Evolutionary conservation across 2,329 filamentous ascomycete species (phyloP).

Genomic region (Sclerotiophoma versabilis): DNA sequence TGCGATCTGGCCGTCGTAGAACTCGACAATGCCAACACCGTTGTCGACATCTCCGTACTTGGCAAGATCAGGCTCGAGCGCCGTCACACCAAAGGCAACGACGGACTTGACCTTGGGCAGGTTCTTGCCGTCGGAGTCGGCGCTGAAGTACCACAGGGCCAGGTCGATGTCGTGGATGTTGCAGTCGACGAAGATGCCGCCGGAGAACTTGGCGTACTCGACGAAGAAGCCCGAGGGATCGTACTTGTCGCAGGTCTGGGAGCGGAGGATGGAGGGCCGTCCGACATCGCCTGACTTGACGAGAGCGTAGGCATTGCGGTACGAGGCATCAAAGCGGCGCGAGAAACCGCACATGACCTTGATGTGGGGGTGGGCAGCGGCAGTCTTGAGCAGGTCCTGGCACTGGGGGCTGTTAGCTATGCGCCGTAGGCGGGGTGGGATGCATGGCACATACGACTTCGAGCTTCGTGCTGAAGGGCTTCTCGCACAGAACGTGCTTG

Average conservation of each 20-base stretch:
- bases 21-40: constrained; percentile 70
- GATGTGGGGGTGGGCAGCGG: constrained; percentile 62
- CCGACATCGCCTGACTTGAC: constrained; percentile 65
- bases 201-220: constrained; percentile 68
- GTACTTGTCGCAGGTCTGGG: constrained; percentile 71
- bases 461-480: constrained; percentile 65
- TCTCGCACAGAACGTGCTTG: constrained; percentile 67
- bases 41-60: constrained; percentile 69
- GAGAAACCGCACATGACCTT: constrained; percentile 74
- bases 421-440: neutral
- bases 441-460: constrained; percentile 59
- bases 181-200: constrained; percentile 75
- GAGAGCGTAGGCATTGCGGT: constrained; percentile 65
- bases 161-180: constrained; percentile 75
- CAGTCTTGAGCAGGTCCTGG: constrained; percentile 66
- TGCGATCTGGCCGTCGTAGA: constrained; percentile 68
- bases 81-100: constrained; percentile 64
- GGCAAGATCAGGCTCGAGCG: constrained; percentile 64
- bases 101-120: constrained; percentile 62
- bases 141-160: constrained; percentile 66
- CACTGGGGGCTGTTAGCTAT: constrained; percentile 53
- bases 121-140: constrained; percentile 22
- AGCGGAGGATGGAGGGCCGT: constrained; percentile 65
- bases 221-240: constrained; percentile 73
- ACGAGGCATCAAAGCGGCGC: constrained; percentile 70